These are phyloP conservation scores for Mitragyna speciosa DNA, from an alignment of 257 asterid species.

Conservation along the genomic window DNA sequence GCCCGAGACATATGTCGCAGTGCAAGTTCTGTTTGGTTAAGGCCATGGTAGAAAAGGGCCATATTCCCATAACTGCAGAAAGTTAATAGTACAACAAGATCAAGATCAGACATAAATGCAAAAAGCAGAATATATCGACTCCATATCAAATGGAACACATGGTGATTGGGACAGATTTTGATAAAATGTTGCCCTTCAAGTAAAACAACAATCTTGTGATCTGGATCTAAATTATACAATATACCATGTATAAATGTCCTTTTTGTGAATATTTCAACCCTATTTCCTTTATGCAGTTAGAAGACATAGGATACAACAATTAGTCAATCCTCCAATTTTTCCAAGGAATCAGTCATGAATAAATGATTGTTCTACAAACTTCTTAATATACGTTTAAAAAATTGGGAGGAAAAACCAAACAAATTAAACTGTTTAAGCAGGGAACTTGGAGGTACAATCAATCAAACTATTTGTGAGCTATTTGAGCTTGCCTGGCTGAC, in stretches of 20 bases:
- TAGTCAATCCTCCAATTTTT: neutral
- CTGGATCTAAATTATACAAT: neutral
- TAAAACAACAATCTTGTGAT: neutral
- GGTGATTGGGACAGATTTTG: neutral
- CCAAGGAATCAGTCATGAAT: neutral
- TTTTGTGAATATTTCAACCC: neutral
- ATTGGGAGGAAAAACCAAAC: neutral
- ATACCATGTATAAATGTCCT: neutral
- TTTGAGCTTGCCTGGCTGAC: no score
- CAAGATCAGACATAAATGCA: no score
- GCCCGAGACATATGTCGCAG: constrained; percentile 93
- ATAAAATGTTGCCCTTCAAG: neutral
- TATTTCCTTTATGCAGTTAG: neutral
- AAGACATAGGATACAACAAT: neutral
- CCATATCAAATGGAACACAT: neutral
- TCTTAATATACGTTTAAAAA: neutral
- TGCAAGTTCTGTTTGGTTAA: constrained; percentile 93
- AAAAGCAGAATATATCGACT: neutral
- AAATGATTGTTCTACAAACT: neutral
- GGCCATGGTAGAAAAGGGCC: constrained; percentile 97
- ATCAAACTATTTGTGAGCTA: neutral
- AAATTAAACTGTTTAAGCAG: neutral
- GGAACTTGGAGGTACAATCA: neutral
- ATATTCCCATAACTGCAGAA: constrained; percentile 88
- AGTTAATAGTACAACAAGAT: neutral